Evolutionary conservation across 2,329 filamentous ascomycete genomes (phyloP), one percentile per base, ranked within the genome.

Genomic region (Cercospora sesami): DNA sequence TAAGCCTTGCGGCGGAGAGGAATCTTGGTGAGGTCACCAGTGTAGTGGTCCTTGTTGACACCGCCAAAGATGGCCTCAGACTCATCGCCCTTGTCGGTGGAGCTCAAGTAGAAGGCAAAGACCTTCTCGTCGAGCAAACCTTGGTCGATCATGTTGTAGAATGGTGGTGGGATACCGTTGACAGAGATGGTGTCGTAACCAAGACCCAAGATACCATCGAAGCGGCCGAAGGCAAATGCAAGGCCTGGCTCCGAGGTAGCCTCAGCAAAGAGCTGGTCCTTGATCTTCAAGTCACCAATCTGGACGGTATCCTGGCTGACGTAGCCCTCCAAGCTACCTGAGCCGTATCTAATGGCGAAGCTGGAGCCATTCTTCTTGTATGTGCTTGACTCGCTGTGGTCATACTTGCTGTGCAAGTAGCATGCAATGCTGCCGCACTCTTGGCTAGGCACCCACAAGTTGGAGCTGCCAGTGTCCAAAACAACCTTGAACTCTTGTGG

Each of bases 401-500:
- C 93, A 84, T 98, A 99, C 85, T 96, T 99, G 82, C 83, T 89
- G 86, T 99, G 95, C 69, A 99, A 89, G 83, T 94, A 99, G 88
- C 95, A 99, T 73, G 95, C 96, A 78, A 99, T 99, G 79, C 94
- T 97, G 79, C 87, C 90, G 82, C 96, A 99, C 78, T 93, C 86
- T 66, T 88, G 85, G 26, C 94, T 97, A 45, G 96, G 96, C 69
- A 99, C 94, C 96, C 96, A 99, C 72, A 99, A 88, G 86, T 99
- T 99, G 80, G 95, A 98, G 86, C 93, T 97, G 77, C 95, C 95
- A 30, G 95, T 99, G 81, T 99, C 95, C 72, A 99, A 90, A 72
- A 99, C 91, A 74, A 99, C 96, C 88, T 99, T 99, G 89, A 99
- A 99, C 75, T 84, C 86, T 85, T 99, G 95, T 36, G 95, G 90